Base-by-base conservation (phyloP, 306 rosid genomes). In the Cercis canadensis region DNA sequence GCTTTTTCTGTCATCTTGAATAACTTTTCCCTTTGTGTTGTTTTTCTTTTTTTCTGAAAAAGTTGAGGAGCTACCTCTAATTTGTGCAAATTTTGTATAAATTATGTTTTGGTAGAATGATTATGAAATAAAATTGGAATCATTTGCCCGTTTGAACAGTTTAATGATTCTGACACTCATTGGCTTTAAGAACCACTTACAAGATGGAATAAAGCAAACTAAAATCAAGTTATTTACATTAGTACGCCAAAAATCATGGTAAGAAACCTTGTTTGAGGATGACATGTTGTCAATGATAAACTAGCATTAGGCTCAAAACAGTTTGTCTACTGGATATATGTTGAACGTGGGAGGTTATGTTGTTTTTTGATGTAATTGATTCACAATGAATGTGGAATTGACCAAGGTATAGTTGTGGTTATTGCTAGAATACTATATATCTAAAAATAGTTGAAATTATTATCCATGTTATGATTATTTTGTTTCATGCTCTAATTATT, bases 111-210 rank as follows among this genome's bases (percentile, higher is more conserved):
- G 54, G 64, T 32, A 54, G 57, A 57, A 56, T 37, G 73, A 67
- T 9, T 15, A 74, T 61, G 77, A 21, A 60, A 36, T 50, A 75
- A 54, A 24, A 51, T 67, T 58, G 76, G 71, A 51, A 81, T 66
- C 69, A 66, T 65, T 73, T 65, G 32, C 43, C 55, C 45, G 49
- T 65, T 57, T 61, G 46, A 50, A 57, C 54, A 64, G 62, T 16
- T 69, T 69, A 49, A 56, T 75, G 47, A 41, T 65, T 37, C 62
- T 50, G 69, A 47, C 58, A 56, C 54, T 29, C 41, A 32, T n/a
- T 74, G 31, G 75, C 73, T 69, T 74, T 53, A 57, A 75, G 75
- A 59, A 50, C 60, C 21, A 46, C 44, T 70, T 77, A 16, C 80
- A 31, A 32, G 21, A 40, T 63, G 78, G 62, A 71, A n/a, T n/a